Conservation (phyloP, 2,329 filamentous ascomycete genomes). For the Colletotrichum sp. region DNA sequence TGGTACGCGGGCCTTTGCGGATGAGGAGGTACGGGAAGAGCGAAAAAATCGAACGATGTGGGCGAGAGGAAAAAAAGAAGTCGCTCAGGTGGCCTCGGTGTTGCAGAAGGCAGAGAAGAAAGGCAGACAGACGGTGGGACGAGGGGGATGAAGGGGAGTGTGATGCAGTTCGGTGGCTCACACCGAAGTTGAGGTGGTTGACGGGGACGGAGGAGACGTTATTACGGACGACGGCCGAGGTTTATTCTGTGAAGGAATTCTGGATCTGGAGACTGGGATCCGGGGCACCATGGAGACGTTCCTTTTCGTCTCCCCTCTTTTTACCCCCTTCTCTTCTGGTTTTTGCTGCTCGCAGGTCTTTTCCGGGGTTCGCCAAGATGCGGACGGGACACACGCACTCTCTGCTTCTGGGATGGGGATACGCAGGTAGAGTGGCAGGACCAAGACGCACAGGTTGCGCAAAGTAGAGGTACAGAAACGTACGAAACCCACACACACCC, state of each 20-base stretch:
- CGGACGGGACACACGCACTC: background rate
- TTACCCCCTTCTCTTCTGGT: conserved; percentile 1
- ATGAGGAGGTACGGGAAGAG: background rate
- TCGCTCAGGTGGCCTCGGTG: conserved; percentile 9
- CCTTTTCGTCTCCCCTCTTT: background rate
- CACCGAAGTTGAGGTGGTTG: conserved; percentile 17
- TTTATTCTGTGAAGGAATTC: conserved; percentile 1
- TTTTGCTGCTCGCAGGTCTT: background rate
- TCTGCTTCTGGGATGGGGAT: background rate
- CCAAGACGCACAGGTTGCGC: background rate
- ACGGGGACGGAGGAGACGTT: conserved; percentile 5
- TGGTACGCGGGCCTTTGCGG: conserved; percentile 7
- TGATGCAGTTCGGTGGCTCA: conserved; percentile 22
- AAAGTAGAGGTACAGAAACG: conserved; percentile 10
- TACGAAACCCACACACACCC: background rate
- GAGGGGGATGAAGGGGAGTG: background rate
- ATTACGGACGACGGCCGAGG: conserved; percentile 16
- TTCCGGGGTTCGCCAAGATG: conserved; percentile 9
- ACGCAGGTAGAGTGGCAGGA: background rate
- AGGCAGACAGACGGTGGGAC: conserved; percentile 2
- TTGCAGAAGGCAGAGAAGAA: background rate
- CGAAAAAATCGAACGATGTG: conserved; percentile 11
- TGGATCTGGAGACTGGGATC: background rate
- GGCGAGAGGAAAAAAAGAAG: background rate
- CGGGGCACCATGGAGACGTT: background rate